Evolutionary conservation across 805 yeast species (phyloP).

Genomic region (Maudiozyma saulgeensis): DNA sequence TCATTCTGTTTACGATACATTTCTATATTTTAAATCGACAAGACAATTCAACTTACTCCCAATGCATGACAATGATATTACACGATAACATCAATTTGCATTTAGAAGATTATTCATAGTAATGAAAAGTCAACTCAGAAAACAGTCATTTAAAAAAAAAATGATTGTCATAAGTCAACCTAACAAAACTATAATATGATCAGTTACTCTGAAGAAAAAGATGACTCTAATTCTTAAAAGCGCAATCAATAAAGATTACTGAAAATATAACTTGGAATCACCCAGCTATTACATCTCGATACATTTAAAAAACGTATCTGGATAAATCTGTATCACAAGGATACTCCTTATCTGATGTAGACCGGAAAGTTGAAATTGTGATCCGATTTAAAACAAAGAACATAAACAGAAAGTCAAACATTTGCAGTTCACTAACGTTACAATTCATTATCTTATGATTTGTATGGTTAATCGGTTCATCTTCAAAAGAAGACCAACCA

Average conservation of each 20-base stretch:
- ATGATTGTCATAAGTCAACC: not conserved
- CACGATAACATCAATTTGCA: not conserved
- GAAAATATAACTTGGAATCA: constrained; percentile 22
- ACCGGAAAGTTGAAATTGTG: constrained; percentile 19
- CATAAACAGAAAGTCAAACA: not conserved
- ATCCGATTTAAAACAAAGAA: constrained; percentile 7
- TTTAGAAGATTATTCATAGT: too few species aligned
- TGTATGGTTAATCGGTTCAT: too few species aligned
- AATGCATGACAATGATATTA: not conserved
- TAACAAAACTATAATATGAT: not conserved
- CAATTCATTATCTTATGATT: not conserved
- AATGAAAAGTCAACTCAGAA: too few species aligned
- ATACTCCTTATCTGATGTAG: constrained; percentile 11
- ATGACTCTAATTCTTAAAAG: too few species aligned
- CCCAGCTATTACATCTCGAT: constrained; percentile 28
- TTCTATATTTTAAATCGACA: not conserved
- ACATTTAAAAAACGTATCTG: not conserved
- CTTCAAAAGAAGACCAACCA: too few species aligned
- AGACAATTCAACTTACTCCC: not conserved
- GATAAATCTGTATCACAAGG: not conserved
- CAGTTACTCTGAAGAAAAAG: not conserved
- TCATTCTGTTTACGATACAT: constrained; percentile 2
- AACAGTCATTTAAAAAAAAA: not conserved
- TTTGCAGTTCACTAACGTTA: not conserved
- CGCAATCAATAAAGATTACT: too few species aligned